Base-by-base conservation (phyloP, 495 filamentous ascomycete genomes). In the Amphirosellinia nigrospora region DNA sequence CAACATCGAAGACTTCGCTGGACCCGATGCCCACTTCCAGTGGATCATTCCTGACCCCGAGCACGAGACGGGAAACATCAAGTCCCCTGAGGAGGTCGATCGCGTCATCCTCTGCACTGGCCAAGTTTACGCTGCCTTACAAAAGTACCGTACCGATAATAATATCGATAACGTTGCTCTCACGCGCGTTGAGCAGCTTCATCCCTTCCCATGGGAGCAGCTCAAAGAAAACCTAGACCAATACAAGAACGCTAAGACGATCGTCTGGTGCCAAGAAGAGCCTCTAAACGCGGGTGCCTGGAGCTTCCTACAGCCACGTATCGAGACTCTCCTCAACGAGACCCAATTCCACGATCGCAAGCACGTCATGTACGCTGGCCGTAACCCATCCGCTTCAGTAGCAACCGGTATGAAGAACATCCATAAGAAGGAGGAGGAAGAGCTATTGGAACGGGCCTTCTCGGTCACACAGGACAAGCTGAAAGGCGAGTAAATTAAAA, bases 201-300 rank as follows among this genome's bases (percentile, higher is more conserved):
- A 98, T 82, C 96, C 96, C 75, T 99, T 99, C 94, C 96, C 96
- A 6, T 99, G 96, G 95, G 91, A 92, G 73, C 93, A 95, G 84
- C 89, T 99, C 53, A 90, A 91, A 81, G 94, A 98, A 79, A 98
- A 98, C 86, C 86, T 99, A 38, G 94, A 99, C 84, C 87, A 82
- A 82, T 99, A 99, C 84, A 92, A 94, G 79, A 98, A 98, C 79
- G 93, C 96, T 77, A 91, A 97, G 86, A 92, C 94, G 71, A 95
- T 99, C 70, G 93, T 98, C 68, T 99, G 94, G 93, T 88, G 86
- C 69, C 96, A 99, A 84, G 96, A 99, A 82, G 96, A 99, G 84
- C 96, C 96, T 41, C 88, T 99, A 64, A 99, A 99, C 78, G 96
- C 96, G 19, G 96, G 96, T 77, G 91, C 91, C 46, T 99, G 96